Evolutionary conservation across 768 basidiomycete genomes (phyloP).

Genomic region (Naematelia aurantialba): DNA sequence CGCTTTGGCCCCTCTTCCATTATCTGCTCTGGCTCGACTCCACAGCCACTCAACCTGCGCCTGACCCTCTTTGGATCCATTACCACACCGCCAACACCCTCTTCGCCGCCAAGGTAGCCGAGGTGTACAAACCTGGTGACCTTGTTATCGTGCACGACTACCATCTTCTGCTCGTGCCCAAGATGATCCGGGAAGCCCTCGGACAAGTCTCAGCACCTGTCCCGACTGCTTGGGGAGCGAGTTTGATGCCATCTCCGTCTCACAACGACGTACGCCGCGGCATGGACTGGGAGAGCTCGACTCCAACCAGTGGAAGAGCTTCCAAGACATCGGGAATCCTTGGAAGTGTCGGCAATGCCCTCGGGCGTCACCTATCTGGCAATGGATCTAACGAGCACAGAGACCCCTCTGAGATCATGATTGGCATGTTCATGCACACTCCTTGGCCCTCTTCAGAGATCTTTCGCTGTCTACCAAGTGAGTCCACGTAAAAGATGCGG

Average conservation of each 20-base stretch:
- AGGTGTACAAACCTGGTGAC: slow-evolving; percentile 82
- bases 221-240: slow-evolving; percentile 18
- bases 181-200: slow-evolving; percentile 69
- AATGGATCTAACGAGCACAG: slow-evolving; percentile 15
- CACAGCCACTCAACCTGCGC: slow-evolving; percentile 76
- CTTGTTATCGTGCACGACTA: slow-evolving; percentile 81
- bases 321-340: slow-evolving; percentile 26
- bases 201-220: slow-evolving; percentile 27
- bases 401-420: slow-evolving; percentile 58
- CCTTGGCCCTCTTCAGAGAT: slow-evolving; percentile 97
- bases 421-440: slow-evolving; percentile 95
- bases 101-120: slow-evolving; percentile 75
- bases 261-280: slow-evolving; percentile 22
- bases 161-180: slow-evolving; percentile 86
- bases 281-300: slow-evolving; percentile 38
- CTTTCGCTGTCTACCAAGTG: slow-evolving; percentile 86
- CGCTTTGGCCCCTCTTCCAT: slow-evolving; percentile 96
- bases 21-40: slow-evolving; percentile 96
- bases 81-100: slow-evolving; percentile 79
- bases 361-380: slow-evolving; percentile 26
- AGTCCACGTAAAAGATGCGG: slow-evolving; percentile 44
- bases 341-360: slow-evolving; percentile 34
- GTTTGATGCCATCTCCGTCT: slow-evolving; percentile 30
- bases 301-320: slow-evolving; percentile 7
- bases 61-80: slow-evolving; percentile 67